Conservation (phyloP, 495 filamentous ascomycete species). For the Entonaema liquescens region DNA sequence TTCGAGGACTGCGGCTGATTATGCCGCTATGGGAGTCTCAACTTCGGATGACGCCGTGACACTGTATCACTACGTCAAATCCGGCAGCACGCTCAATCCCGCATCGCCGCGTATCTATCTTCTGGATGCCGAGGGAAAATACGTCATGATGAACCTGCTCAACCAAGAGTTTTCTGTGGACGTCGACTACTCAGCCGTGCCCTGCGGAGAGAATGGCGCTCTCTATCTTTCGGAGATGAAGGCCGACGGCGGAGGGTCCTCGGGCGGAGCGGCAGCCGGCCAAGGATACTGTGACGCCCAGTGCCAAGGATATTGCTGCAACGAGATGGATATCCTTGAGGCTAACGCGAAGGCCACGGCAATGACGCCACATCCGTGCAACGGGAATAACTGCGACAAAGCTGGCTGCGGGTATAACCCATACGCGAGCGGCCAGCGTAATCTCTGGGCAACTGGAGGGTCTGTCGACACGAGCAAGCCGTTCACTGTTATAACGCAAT, state of each 20-base stretch:
- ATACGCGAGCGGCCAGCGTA: conserved; percentile 60
- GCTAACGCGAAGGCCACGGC: conserved; percentile 62
- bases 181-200: conserved; percentile 63
- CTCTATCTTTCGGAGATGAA: conserved; percentile 67
- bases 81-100: conserved; percentile 40
- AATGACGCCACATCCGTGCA: conserved; percentile 61
- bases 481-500: conserved; percentile 70
- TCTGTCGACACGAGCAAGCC: conserved; percentile 61
- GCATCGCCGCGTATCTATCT: conserved; percentile 64
- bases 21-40: conserved; percentile 40
- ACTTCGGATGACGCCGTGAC: conserved; percentile 38
- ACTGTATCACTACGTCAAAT: conserved; percentile 42
- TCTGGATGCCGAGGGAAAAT: conserved; percentile 56
- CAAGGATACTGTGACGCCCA: conserved; percentile 71
- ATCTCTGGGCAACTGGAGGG: conserved; percentile 60
- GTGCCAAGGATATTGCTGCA: conserved; percentile 62
- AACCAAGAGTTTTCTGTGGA: conserved; percentile 67
- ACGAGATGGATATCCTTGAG: conserved; percentile 64
- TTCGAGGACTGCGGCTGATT: conserved; percentile 36
- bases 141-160: conserved; percentile 62
- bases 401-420: conserved; percentile 67
- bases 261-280: conserved; percentile 63
- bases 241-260: conserved; percentile 57
- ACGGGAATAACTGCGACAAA: conserved; percentile 58
- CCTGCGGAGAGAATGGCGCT: conserved; percentile 68